Base-by-base conservation (phyloP, 139 green algal genomes). In the Chlamydomonas schloesseri region DNA sequence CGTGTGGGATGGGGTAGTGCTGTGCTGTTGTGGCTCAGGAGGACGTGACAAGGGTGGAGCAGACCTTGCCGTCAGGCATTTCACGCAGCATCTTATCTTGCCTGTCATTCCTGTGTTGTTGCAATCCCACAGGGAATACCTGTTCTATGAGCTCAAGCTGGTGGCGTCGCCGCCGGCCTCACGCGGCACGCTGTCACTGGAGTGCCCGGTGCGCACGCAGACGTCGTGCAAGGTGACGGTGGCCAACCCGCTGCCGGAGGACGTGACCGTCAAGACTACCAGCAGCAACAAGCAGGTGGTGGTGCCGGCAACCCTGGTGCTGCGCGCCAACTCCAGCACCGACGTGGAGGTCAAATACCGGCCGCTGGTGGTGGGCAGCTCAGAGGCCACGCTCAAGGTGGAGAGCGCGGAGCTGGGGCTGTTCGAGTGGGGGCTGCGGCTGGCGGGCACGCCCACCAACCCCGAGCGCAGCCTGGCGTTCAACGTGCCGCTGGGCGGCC, bases 141-240 rank as follows among this genome's bases (percentile, higher is more conserved):
- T 90, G 4, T 95, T 91, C 83, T 97, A 97, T 76, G 89, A 96
- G 23, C 68, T 97, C n/a, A 90, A 91, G 60, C 88, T 97, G 34
- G 91, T 73, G 14, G 89, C 89, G 23, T 75, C 64, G 20, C 36
- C 93, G 13, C 84, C 95, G 17, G 73, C 78, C 0, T 46, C 75
- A 31, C 86, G 90, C 46, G 92, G 93, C 55, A 86, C 29, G 5
- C 46, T 97, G 5, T 15, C 65, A 10, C 87, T 98, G 26, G 90
- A 96, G 88, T 93, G 92, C 82, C 88, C 95, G 18, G 94, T 96
- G 42, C 90, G 94, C 55, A 94, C 91, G 50, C 57, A 72, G 34
- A 93, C 89, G 2, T 82, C 26, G 14, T 60, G 79, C 0, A 76
- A 46, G 28, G 85, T 97, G n/a, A 34, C 46, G 21, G 73, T 98